These are phyloP conservation scores for Echites panduratus DNA, from an alignment of 257 asterid species.

Conservation along the genomic window DNA sequence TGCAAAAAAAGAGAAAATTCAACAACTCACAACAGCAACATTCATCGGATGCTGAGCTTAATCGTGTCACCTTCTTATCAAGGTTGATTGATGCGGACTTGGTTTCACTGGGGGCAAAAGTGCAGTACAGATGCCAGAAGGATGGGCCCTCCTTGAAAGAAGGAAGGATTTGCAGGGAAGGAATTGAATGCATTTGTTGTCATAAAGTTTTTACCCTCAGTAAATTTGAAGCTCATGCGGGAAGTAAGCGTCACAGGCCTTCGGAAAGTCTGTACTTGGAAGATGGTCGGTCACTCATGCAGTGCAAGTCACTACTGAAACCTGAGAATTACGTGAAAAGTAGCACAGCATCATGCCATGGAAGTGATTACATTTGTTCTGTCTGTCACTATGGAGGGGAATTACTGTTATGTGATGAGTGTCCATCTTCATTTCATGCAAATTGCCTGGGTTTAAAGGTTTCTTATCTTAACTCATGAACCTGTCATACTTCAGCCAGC, in stretches of 20 bases:
- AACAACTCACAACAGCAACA: constrained; percentile 6
- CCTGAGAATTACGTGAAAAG: constrained; percentile 10
- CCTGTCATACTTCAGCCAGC: no score
- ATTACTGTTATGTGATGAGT: constrained; percentile 70
- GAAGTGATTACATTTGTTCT: constrained; percentile 71
- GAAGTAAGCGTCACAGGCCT: constrained; percentile 50
- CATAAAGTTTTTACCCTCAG: constrained; percentile 39
- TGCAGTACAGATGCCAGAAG: constrained; percentile 38
- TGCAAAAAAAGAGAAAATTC: no score
- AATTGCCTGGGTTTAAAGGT: constrained; percentile 87
- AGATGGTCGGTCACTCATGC: constrained; percentile 68
- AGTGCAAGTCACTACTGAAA: constrained; percentile 54
- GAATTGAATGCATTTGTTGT: constrained; percentile 81
- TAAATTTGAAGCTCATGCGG: constrained; percentile 72
- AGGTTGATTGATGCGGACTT: constrained; percentile 65
- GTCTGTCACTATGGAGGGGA: constrained; percentile 82
- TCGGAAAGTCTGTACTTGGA: constrained; percentile 59
- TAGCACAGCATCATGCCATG: not conserved
- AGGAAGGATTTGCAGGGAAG: constrained; percentile 74
- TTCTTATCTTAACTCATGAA: constrained; percentile 4
- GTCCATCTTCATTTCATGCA: constrained; percentile 84
- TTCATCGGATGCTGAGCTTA: constrained; percentile 26
- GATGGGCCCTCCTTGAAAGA: constrained; percentile 35
- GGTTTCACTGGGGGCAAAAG: constrained; percentile 58
- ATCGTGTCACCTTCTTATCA: constrained; percentile 60